These are phyloP conservation scores for Starmerella floris DNA, from an alignment of 805 yeast genomes.

Conservation along the genomic window DNA sequence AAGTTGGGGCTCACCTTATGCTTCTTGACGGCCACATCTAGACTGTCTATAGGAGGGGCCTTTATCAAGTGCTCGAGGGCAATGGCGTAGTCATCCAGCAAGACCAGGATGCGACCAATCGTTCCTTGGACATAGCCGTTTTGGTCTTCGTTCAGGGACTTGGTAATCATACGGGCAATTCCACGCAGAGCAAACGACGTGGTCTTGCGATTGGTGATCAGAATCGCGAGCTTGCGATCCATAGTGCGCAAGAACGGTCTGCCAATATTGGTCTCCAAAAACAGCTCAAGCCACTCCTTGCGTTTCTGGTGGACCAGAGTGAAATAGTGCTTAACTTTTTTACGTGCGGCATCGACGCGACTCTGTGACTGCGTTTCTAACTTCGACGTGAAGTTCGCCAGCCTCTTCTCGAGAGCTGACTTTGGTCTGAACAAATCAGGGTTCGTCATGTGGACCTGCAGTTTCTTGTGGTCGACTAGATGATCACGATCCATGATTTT, in stretches of 20 bases:
- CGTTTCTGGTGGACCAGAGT: not conserved
- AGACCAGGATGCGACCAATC: conserved; percentile 25
- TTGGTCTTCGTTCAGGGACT: conserved; percentile 29
- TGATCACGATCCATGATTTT: not conserved
- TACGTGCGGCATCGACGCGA: conserved; percentile 1
- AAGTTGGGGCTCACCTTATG: conserved; percentile 16
- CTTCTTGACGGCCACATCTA: conserved; percentile 22
- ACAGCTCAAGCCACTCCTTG: not conserved
- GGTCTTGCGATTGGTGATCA: conserved; percentile 23
- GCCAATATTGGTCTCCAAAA: conserved; percentile 24
- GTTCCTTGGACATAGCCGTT: conserved; percentile 33
- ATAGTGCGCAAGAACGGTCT: conserved; percentile 27
- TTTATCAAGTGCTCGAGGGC: conserved; percentile 21
- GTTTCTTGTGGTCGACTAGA: not conserved
- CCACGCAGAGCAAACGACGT: conserved; percentile 25
- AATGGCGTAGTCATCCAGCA: not conserved
- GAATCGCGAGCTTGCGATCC: conserved; percentile 20
- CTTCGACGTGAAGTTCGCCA: conserved; percentile 1
- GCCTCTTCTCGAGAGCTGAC: conserved; percentile 11
- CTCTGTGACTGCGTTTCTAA: conserved; percentile 7
- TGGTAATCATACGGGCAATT: conserved; percentile 24
- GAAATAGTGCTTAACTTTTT: not conserved
- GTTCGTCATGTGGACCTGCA: not conserved
- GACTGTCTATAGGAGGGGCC: conserved; percentile 26
- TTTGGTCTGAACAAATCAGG: conserved; percentile 9